A percentile compares a stretch with the other conserved stretches of the same genome.
Evolutionary conservation across 176 grass and related monocot genomes (phyloP).

Genomic region (bread wheat (Triticum aestivum)): IWGSC_CS_RefSeq_v2.1 NC_057801.1:556404772-556405271

Average conservation of each 20-base stretch:
- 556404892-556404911: conserved; percentile 31
- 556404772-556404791: conserved; percentile 7
- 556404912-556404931: conserved; percentile 19
- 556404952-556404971: not conserved
- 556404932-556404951: not conserved
- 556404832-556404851: conserved; percentile 1
- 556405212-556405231: not conserved
- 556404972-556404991: not conserved
- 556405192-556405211: not conserved
- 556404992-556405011: not conserved
- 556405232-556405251: not conserved
- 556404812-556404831: conserved; percentile 12
- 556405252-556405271: not conserved
- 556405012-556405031: not conserved
- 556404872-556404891: conserved; percentile 74
- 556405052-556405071: not conserved
- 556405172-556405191: not conserved
- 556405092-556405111: not conserved
- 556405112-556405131: not conserved
- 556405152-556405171: no score
- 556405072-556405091: not conserved
- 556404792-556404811: not conserved
- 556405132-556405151: not conserved
- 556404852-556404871: conserved; percentile 55
- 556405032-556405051: not conserved